A percentile compares a stretch with the other conserved stretches of the same genome.
Evolutionary conservation across 441 rosid species (phyloP).

Genomic region (Pelargonium cotyledonis): DNA sequence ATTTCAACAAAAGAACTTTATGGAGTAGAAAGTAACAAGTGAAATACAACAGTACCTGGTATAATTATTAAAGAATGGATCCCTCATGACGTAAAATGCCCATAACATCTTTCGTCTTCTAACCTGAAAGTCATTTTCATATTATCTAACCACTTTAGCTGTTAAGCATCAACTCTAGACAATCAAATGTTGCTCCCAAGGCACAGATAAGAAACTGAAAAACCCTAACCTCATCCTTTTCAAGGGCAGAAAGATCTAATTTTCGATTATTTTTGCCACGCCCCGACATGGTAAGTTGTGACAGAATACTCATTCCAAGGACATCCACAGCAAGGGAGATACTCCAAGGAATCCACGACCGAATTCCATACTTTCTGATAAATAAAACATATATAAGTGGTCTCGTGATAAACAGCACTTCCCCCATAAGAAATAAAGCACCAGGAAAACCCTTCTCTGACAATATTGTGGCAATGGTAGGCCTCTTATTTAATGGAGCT

Average conservation of each 20-base stretch:
- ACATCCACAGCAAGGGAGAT: conserved; percentile 66
- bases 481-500: conserved; percentile 41
- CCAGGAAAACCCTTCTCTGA: conserved; percentile 65
- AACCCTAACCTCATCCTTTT: conserved; percentile 67
- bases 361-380: conserved; percentile 63
- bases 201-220: background rate
- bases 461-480: conserved; percentile 42
- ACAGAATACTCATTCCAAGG: conserved; percentile 47
- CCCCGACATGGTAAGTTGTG: conserved; percentile 33
- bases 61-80: conserved; percentile 83
- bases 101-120: conserved; percentile 77
- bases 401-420: conserved; percentile 64
- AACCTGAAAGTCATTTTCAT: conserved; percentile 38
- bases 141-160: conserved; percentile 7
- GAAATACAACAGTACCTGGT: conserved; percentile 43
- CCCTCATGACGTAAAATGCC: conserved; percentile 94
- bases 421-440: conserved; percentile 56
- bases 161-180: conserved; percentile 11
- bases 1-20: background rate
- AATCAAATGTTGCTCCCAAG: background rate
- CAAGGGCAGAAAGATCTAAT: conserved; percentile 40
- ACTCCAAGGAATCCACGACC: conserved; percentile 91
- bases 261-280: conserved; percentile 32
- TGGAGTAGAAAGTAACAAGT: background rate
- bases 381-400: conserved; percentile 80